Base-by-base conservation (phyloP, 202 grass and related monocot genomes). In the Saccharum hybrid region DNA sequence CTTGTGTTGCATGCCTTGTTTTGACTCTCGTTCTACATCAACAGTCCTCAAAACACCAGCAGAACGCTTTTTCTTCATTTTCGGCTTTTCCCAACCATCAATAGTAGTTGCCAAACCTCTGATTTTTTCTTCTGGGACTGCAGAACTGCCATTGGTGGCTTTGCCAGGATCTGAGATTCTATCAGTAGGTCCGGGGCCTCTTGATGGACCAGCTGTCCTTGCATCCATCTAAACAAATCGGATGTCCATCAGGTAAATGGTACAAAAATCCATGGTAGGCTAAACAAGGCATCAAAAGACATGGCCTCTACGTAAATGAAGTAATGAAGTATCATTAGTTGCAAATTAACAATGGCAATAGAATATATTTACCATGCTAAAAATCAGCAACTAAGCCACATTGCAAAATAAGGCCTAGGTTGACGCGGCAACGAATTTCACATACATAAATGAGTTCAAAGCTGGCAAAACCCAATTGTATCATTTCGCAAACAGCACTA, bases 61-160 rank as follows among this genome's bases (percentile, higher is more conserved):
- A 89, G 94, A 94, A 41, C 94, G 92, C 12, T 88, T 97, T 87
- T 93, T 97, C 88, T 93, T 97, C 82, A 94, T 75, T 70, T 90
- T 97, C 49, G 88, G 92, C 71, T 94, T 97, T 64, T 94, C 90
- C 94, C 91, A 94, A 66, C 91, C 83, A 81, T 96, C 91, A 88
- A 88, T 89, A 57, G 66, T 78, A 78, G 81, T 89, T 75, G 89
- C 48, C 43, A 97, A 77, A 42, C 84, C 92, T 72, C 80, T 86
- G 71, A 10, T 63, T 85, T 97, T 97, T 69, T 94, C 92, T 89
- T 91, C 92, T 19, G 84, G 49, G n/a, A 72, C 76, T 86, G 78
- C 72, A 63, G 76, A 45, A 77, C 77, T 84, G 66, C 73, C 80
- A 92, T 85, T 83, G 33, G 70, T 85, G 48, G 86, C 70, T 93